phyloP scores from a whole-genome alignment of 1,284 basidiomycete species.

The Cutaneotrichosporon cavernicola region DNA sequence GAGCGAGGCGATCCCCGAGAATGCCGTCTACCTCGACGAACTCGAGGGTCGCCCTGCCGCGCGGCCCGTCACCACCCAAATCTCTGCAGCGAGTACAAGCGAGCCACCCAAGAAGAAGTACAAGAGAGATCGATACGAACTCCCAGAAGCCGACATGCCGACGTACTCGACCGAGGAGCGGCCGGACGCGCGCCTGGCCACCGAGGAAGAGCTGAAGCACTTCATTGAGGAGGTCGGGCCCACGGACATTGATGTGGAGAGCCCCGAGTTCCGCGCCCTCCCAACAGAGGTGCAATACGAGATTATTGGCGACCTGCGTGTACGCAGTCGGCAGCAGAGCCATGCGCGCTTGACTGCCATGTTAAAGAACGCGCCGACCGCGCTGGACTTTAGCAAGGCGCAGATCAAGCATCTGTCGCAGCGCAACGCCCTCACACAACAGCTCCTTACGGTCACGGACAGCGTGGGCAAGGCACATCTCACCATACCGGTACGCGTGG shows the following conservation, averaged over 20 bases:
- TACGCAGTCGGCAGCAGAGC: constrained; percentile 91
- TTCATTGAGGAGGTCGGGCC: constrained; percentile 93
- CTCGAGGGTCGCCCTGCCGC: constrained; percentile 57
- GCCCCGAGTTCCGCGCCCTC: constrained; percentile 79
- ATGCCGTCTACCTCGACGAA: constrained; percentile 82
- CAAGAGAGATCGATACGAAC: constrained; percentile 71
- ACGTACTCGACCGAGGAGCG: constrained; percentile 57
- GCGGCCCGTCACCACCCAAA: constrained; percentile 19
- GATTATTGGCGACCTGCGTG: constrained; percentile 90
- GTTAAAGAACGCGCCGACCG: constrained; percentile 74
- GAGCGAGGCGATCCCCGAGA: constrained; percentile 60
- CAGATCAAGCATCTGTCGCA: constrained; percentile 89
- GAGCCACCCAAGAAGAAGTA: constrained; percentile 37
- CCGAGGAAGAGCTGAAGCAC: constrained; percentile 81
- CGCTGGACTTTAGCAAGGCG: constrained; percentile 91
- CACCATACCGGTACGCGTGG: constrained; percentile 86
- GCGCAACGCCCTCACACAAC: constrained; percentile 88
- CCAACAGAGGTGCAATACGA: constrained; percentile 98
- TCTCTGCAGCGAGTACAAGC: background rate
- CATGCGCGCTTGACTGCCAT: constrained; percentile 88
- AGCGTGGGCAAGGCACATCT: constrained; percentile 81
- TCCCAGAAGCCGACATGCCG: constrained; percentile 64
- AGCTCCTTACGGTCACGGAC: constrained; percentile 90
- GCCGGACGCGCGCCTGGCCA: constrained; percentile 86
- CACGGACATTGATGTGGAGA: constrained; percentile 84